Evolutionary conservation across 2,329 filamentous ascomycete species (phyloP), one percentile per base, ranked within the genome.

Genomic region (Dissoconium aciculare): DNA sequence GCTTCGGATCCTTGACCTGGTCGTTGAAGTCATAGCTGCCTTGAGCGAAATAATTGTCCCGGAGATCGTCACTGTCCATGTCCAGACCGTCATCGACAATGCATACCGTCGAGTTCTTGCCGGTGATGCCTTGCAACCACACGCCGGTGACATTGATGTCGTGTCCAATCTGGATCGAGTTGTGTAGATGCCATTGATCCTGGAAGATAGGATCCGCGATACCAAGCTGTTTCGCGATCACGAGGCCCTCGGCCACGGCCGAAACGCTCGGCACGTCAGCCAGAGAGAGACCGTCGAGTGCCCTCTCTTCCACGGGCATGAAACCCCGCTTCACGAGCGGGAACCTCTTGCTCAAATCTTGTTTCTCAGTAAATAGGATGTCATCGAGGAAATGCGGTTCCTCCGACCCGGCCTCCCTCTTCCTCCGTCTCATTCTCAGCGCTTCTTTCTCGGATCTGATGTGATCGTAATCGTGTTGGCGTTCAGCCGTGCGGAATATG

Each of bases 1-100:
- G 89, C 38, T 72, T 77, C 3, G 89, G 89, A 43, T 89, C 76
- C 1, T 74, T 63, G 2, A 66, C 67, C 29, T 80, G 67, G 48
- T 95, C 84, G 55, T 98, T 98, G 63, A 92, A 98, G 57, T 98
- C 89, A 58, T 79, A 94, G 3, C 87, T 95, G 15, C 89, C 89
- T 34, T 74, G 72, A 1, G 83, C 78, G 51, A 87, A 95, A 59
- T 94, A 98, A 54, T 98, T 98, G 45, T 74, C 78, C 54, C 80
- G 85, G 27, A 98, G 61, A 52, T 98, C 89, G 15, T 82, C 69
- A 60, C 85, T 95, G 59, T 92, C 72, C 78, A 98, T 89, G 50
- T 98, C 89, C 42, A 98, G 57, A 0, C 89, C 89, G 56, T 98
- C 89, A 49, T 98, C 89, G 3, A 98, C 81, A 44, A 98, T 89